These are phyloP conservation scores for Exophiala spinifera DNA, from an alignment of 2,329 filamentous ascomycete genomes.

Conservation along the genomic window DNA sequence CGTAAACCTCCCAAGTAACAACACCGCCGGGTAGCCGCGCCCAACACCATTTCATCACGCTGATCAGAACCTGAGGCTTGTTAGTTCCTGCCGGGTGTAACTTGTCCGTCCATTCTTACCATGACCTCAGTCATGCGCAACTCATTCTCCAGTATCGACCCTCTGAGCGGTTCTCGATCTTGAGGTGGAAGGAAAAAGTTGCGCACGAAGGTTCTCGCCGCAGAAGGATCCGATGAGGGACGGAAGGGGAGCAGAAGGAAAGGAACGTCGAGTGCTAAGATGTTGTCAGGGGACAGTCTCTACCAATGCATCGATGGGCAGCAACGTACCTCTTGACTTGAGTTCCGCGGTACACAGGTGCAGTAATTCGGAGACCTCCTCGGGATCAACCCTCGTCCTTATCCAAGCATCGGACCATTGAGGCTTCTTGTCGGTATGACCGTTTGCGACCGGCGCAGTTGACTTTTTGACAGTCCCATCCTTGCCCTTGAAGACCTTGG, in stretches of 20 bases:
- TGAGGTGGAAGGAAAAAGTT: constrained; percentile 78
- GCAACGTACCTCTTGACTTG: constrained; percentile 81
- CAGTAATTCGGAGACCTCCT: constrained; percentile 86
- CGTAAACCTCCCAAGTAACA: constrained; percentile 95
- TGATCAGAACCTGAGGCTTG: constrained; percentile 72
- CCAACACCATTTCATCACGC: constrained; percentile 98
- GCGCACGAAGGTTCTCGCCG: constrained; percentile 85
- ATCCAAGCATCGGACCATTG: constrained; percentile 86
- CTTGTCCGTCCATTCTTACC: constrained; percentile 52
- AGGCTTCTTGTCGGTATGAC: constrained; percentile 63
- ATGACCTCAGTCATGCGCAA: constrained; percentile 89
- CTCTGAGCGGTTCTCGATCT: constrained; percentile 59
- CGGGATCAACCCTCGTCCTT: constrained; percentile 75
- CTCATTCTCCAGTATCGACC: constrained; percentile 75
- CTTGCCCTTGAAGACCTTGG: constrained; percentile 68
- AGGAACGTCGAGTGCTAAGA: constrained; percentile 75
- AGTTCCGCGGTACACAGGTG: constrained; percentile 83
- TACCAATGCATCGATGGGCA: constrained; percentile 13
- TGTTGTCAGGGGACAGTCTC: constrained; percentile 30
- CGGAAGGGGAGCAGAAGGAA: constrained; percentile 94
- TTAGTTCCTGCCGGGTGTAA: constrained; percentile 7
- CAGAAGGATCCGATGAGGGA: constrained; percentile 86
- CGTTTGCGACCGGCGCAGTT: constrained; percentile 49
- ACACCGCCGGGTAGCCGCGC: constrained; percentile 85
- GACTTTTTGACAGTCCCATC: constrained; percentile 64